Evolutionary conservation across 306 rosid species (phyloP), one percentile per base, ranked within the genome.

Genomic region (Cucurbita ficifolia): DNA sequence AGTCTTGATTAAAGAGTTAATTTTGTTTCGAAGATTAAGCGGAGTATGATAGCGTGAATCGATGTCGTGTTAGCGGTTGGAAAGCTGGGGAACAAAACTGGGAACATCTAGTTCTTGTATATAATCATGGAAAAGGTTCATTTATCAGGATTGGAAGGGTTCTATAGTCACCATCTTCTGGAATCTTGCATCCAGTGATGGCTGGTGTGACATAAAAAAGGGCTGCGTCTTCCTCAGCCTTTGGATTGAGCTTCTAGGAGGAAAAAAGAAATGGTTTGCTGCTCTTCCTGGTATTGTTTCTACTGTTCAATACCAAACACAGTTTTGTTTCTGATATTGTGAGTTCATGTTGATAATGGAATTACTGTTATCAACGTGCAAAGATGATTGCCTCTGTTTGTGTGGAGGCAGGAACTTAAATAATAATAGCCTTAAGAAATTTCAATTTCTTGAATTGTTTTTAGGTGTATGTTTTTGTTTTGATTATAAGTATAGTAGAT

Each of bases 1-100:
- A 52, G 61, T 54, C 50, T 19, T 12, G 51, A 43, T 13, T 49
- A 24, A 45, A 43, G 17, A 82, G 70, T 82, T 82, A 81, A 70
- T 76, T 68, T 57, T 35, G 38, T 69, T 69, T 52, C 13, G 18
- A 49, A 7, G 43, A 49, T 13, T 69, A 64, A 36, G 11, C 29
- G 74, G 74, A 46, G 43, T 70, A 24, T 13, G 14, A 10, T 70
- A 65, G 72, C 19, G 58, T 70, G 58, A 46, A 14, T 50, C 1
- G 29, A 70, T 56, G 76, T 73, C 29, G 19, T 55, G 49, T 38
- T 16, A 22, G 49, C 36, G 1, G 38, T 11, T 3, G 21, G 50
- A 12, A 12, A 63, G 68, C 5, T 40, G 50, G 17, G 17, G 8
- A 39, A 22, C 72, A 43, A 43, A 40, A 10, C 17, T 40, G 52